A percentile compares a stretch with the other conserved stretches of the same genome.
phyloP scores from a whole-genome alignment of 2,329 filamentous ascomycete species.

The Helotiales sp. region DNA sequence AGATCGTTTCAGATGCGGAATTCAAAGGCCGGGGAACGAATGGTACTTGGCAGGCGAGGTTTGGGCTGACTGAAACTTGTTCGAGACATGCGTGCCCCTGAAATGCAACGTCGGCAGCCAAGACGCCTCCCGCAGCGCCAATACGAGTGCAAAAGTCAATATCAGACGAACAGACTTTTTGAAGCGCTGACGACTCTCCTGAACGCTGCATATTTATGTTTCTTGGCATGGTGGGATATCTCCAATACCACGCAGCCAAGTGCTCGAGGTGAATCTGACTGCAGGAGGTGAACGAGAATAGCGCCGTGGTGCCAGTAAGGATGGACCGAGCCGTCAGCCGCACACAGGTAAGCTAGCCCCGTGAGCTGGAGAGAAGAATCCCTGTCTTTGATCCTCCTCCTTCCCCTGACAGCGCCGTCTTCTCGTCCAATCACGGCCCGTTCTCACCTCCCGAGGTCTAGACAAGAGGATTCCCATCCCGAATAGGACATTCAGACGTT shows the following conservation, averaged over 20 bases:
- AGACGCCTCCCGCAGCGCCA: background rate
- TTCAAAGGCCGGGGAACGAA: background rate
- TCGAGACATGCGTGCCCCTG: constrained; percentile 5
- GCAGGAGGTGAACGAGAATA: too few species aligned
- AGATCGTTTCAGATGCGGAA: background rate
- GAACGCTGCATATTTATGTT: background rate
- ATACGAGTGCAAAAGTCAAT: too few species aligned
- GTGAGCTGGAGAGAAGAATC: too few species aligned
- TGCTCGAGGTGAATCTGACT: background rate
- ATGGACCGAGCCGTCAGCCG: constrained; percentile 16
- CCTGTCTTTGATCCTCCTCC: too few species aligned
- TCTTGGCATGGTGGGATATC: too few species aligned
- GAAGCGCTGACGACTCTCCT: background rate
- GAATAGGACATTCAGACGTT: constrained; percentile 18
- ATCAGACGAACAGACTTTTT: too few species aligned
- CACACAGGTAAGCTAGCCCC: too few species aligned
- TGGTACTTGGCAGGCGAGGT: background rate
- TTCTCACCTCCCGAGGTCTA: background rate
- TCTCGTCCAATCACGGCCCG: too few species aligned
- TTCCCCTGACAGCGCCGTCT: too few species aligned
- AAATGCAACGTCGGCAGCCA: background rate
- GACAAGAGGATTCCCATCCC: too few species aligned
- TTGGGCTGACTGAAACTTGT: constrained; percentile 4
- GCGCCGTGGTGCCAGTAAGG: constrained; percentile 1
- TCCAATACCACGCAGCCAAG: background rate